These are phyloP conservation scores for Pseudogymnoascus pannorum DNA, from an alignment of 2,329 filamentous ascomycete species.

Conservation along the genomic window DNA sequence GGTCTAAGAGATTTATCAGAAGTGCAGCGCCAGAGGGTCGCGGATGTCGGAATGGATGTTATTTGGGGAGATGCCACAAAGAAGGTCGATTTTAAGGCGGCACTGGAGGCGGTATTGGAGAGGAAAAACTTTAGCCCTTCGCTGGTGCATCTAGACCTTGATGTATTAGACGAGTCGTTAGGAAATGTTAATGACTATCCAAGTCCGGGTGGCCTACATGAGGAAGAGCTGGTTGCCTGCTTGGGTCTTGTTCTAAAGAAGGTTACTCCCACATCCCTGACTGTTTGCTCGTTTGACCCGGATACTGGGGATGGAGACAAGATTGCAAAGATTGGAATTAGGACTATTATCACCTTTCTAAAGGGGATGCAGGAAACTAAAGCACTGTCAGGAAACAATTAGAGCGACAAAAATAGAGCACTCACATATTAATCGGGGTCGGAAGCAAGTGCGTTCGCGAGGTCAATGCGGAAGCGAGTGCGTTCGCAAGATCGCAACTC, in stretches of 20 bases:
- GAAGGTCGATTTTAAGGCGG: slow-evolving; percentile 19
- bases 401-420: too few species aligned
- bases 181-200: slow-evolving; percentile 32
- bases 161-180: slow-evolving; percentile 29
- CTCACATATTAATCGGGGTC: too few species aligned
- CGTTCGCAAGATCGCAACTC: too few species aligned
- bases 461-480: too few species aligned
- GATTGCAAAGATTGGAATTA: neutral
- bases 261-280: neutral
- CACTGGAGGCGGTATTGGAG: slow-evolving; percentile 13
- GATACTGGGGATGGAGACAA: neutral
- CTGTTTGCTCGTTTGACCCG: neutral
- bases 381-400: neutral
- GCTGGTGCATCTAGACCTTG: slow-evolving; percentile 32
- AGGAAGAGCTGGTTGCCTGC: slow-evolving; percentile 21
- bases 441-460: too few species aligned
- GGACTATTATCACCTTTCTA: neutral
- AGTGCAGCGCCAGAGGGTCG: slow-evolving; percentile 27
- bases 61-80: slow-evolving; percentile 24
- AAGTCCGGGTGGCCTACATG: slow-evolving; percentile 28
- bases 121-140: slow-evolving; percentile 15
- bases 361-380: neutral
- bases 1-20: slow-evolving; percentile 25
- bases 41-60: slow-evolving; percentile 25
- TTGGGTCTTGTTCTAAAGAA: neutral